A percentile compares a stretch with the other conserved stretches of the same genome.
Evolutionary conservation across 116 monocot genomes (phyloP).

Genomic region (Zostera marina): DNA sequence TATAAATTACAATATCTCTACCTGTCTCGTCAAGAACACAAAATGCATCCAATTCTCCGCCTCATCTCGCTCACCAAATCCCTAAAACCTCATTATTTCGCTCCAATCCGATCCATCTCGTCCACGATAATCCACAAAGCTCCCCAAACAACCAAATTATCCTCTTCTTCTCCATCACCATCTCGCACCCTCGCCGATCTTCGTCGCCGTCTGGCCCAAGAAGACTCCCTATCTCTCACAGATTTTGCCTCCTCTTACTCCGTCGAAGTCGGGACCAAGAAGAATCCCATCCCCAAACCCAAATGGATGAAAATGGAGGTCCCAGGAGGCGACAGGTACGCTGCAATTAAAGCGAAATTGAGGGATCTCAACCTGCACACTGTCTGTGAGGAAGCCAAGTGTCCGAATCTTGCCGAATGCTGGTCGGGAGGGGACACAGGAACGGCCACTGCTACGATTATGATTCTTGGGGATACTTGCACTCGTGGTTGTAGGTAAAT

Average conservation of each 20-base stretch:
- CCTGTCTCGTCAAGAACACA: no score
- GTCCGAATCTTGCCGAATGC: slow-evolving; percentile 88
- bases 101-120: slow-evolving; percentile 12
- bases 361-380: slow-evolving; percentile 84
- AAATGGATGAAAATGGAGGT: slow-evolving; percentile 89
- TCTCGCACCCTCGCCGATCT: slow-evolving; percentile 46
- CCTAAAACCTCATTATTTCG: slow-evolving; percentile 6
- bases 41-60: slow-evolving; percentile 19
- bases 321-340: slow-evolving; percentile 78
- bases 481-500: slow-evolving; percentile 68
- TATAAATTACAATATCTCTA: no score
- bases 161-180: slow-evolving; percentile 4
- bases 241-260: slow-evolving; percentile 65
- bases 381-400: slow-evolving; percentile 91
- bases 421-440: slow-evolving; percentile 97
- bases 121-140: slow-evolving; percentile 6
- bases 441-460: slow-evolving; percentile 90
- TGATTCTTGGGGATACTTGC: slow-evolving; percentile 92
- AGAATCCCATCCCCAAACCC: slow-evolving; percentile 72
- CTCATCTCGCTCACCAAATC: slow-evolving; percentile 21
- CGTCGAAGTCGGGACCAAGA: slow-evolving; percentile 83
- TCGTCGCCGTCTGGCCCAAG: slow-evolving; percentile 49
- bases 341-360: slow-evolving; percentile 76
- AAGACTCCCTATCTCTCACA: slow-evolving; percentile 28
- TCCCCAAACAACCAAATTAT: slow-evolving; percentile 5